Conservation (phyloP, 129 eudicot species). For the Daucus carota region DH1_v3.0 NC_030384.2:47148001-47148500, state of each 20-base stretch:
- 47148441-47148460: constrained; percentile 47
- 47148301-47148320: constrained; percentile 37
- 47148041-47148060: constrained; percentile 41
- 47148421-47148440: constrained; percentile 43
- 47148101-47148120: constrained; percentile 42
- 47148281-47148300: constrained; percentile 43
- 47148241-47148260: constrained; percentile 47
- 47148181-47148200: constrained; percentile 30
- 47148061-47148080: constrained; percentile 50
- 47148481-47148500: constrained; percentile 38
- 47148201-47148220: constrained; percentile 25
- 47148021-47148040: constrained; percentile 36
- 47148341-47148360: constrained; percentile 38
- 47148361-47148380: constrained; percentile 41
- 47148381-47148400: constrained; percentile 50
- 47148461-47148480: constrained; percentile 39
- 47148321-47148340: constrained; percentile 36
- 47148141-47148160: constrained; percentile 42
- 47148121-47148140: constrained; percentile 33
- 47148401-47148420: constrained; percentile 29
- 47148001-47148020: constrained; percentile 43
- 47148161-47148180: constrained; percentile 32
- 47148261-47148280: constrained; percentile 34
- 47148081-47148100: constrained; percentile 30
- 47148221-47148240: constrained; percentile 29